A percentile compares a stretch with the other conserved stretches of the same genome.
Evolutionary conservation across 768 basidiomycete species (phyloP).

Genomic region (Russula griseocarnosa): DNA sequence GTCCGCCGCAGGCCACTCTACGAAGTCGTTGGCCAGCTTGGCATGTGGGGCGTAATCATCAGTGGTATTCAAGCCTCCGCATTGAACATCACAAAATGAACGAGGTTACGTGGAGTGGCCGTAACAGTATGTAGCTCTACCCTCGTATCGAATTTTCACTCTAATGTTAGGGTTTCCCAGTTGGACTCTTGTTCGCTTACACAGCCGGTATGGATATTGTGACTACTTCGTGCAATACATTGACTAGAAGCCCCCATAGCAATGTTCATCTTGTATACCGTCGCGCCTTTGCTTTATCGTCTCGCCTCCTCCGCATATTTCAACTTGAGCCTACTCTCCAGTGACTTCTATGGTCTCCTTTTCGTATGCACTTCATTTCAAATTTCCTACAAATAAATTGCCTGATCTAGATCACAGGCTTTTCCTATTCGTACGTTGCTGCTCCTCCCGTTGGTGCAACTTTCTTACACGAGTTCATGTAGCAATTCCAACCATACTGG

Average conservation of each 20-base stretch:
- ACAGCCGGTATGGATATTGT: slow-evolving; percentile 37
- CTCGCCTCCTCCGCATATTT: slow-evolving; percentile 82
- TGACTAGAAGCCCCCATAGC: slow-evolving; percentile 41
- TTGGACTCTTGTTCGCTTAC: slow-evolving; percentile 52
- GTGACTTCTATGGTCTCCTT: slow-evolving; percentile 82
- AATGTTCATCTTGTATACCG: slow-evolving; percentile 81
- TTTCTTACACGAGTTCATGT: slow-evolving; percentile 10
- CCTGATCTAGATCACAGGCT: slow-evolving; percentile 32
- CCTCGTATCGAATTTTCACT: background rate
- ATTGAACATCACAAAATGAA: slow-evolving; percentile 69
- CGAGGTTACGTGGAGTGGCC: slow-evolving; percentile 66
- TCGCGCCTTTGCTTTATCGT: slow-evolving; percentile 81
- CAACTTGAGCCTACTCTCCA: slow-evolving; percentile 80
- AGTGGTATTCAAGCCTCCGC: slow-evolving; percentile 72
- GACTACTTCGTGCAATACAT: background rate
- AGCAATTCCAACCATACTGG: slow-evolving; percentile 86
- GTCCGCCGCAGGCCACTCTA: slow-evolving; percentile 76
- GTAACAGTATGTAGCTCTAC: slow-evolving; percentile 49
- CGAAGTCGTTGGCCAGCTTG: slow-evolving; percentile 83
- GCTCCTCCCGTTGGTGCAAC: background rate
- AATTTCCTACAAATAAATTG: slow-evolving; percentile 12
- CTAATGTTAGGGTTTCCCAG: slow-evolving; percentile 34
- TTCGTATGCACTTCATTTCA: slow-evolving; percentile 41
- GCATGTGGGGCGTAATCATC: slow-evolving; percentile 79
- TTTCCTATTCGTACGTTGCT: slow-evolving; percentile 49